Evolutionary conservation across 1,284 basidiomycete species (phyloP).

Genomic region (Cutaneotrichosporon cutaneum): DNA sequence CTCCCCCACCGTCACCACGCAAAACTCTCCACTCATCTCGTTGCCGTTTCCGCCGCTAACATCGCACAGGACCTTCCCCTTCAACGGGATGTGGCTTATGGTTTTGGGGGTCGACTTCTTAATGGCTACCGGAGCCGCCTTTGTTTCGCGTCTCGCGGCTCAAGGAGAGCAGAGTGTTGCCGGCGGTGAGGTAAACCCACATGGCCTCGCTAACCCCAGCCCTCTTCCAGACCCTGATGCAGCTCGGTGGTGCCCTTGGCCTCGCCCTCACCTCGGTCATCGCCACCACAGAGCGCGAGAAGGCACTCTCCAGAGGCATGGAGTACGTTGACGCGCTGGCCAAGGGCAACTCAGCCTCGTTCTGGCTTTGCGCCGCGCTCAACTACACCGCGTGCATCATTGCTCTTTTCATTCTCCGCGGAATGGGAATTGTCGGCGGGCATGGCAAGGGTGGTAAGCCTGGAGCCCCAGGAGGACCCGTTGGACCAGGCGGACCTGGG

Average conservation of each 20-base stretch:
- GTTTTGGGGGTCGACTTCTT: constrained; percentile 72
- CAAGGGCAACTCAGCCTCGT: constrained; percentile 39
- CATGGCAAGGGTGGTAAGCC: background rate
- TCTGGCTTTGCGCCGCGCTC: constrained; percentile 42
- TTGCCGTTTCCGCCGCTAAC: no score
- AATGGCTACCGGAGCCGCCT: constrained; percentile 67
- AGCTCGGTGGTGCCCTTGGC: constrained; percentile 69
- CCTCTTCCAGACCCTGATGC: constrained; percentile 39
- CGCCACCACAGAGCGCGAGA: constrained; percentile 43
- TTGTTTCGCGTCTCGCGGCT: constrained; percentile 64
- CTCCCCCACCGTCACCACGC: no score
- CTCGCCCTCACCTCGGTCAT: constrained; percentile 70
- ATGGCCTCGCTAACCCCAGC: constrained; percentile 52
- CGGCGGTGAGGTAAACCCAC: constrained; percentile 44
- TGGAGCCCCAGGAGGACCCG: background rate
- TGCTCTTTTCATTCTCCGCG: constrained; percentile 32
- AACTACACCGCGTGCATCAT: constrained; percentile 33
- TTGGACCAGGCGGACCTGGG: background rate
- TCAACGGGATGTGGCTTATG: constrained; percentile 53
- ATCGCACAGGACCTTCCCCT: background rate
- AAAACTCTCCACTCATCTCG: no score
- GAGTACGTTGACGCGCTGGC: constrained; percentile 22
- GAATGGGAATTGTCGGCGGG: constrained; percentile 31
- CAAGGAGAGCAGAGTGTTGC: constrained; percentile 71
- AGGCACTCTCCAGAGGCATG: constrained; percentile 22